Conservation (phyloP, 768 basidiomycete genomes). For the Asterophora lycoperdoides region DNA sequence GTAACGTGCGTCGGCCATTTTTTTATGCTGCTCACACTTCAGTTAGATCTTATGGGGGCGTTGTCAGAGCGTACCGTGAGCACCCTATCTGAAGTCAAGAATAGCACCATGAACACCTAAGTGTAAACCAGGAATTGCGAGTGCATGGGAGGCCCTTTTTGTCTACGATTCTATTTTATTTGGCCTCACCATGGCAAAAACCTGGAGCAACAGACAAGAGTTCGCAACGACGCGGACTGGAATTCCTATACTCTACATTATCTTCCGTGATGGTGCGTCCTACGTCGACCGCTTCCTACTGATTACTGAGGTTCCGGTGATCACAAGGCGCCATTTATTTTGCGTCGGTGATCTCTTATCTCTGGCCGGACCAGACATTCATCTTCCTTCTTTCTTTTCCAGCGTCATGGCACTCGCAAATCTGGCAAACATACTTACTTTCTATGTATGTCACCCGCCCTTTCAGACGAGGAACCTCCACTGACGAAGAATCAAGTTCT, state of each 20-base stretch:
- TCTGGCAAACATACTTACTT: conserved; percentile 43
- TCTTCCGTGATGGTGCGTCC: conserved; percentile 44
- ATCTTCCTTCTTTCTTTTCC: background rate
- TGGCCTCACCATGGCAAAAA: conserved; percentile 42
- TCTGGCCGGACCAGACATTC: background rate
- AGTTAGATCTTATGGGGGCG: background rate
- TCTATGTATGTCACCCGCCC: conserved; percentile 24
- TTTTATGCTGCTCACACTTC: background rate
- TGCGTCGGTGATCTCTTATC: conserved; percentile 33
- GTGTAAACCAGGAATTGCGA: conserved; percentile 25
- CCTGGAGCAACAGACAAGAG: conserved; percentile 31
- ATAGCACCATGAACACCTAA: too few species aligned
- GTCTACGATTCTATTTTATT: conserved; percentile 46
- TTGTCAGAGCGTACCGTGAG: conserved; percentile 18
- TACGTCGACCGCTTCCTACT: background rate
- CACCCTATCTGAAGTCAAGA: background rate
- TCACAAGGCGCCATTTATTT: conserved; percentile 50
- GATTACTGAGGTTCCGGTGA: background rate
- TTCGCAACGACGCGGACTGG: conserved; percentile 20
- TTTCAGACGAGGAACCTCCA: background rate
- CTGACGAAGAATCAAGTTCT: conserved; percentile 18
- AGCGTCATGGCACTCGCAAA: conserved; percentile 53
- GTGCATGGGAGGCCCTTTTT: conserved; percentile 49
- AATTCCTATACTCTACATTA: conserved; percentile 36
- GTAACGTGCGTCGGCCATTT: conserved; percentile 25